A percentile compares a stretch with the other conserved stretches of the same genome.
Evolutionary conservation across 2,329 filamentous ascomycete species (phyloP).

Genomic region (Alternaria brassicicola): DNA sequence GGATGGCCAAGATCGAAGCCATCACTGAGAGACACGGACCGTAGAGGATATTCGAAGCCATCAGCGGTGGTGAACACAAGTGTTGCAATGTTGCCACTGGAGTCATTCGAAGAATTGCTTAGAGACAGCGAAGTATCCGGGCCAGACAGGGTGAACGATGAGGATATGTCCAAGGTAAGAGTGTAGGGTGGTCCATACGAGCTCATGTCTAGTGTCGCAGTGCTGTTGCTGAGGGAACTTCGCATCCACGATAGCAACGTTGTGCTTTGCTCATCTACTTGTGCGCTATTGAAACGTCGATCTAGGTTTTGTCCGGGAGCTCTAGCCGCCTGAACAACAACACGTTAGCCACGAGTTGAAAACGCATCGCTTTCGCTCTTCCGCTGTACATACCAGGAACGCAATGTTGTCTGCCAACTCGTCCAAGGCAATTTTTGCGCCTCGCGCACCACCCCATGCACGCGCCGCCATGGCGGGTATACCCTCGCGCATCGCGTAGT

Average conservation of each 20-base stretch:
- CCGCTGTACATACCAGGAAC: conserved; percentile 31
- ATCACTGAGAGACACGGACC: conserved; percentile 51
- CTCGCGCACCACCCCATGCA: conserved; percentile 52
- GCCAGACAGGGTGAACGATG: conserved; percentile 55
- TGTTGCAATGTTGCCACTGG: conserved; percentile 25
- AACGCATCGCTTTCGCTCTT: background rate
- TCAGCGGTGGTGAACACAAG: conserved; percentile 53
- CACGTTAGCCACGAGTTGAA: background rate
- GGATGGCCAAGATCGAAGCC: conserved; percentile 56
- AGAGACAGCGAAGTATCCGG: conserved; percentile 53
- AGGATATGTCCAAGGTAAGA: conserved; percentile 46
- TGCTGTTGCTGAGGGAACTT: background rate
- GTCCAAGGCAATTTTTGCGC: conserved; percentile 36
- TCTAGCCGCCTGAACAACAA: conserved; percentile 26
- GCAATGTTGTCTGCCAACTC: conserved; percentile 46
- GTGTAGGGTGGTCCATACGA: conserved; percentile 58
- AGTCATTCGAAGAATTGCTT: conserved; percentile 10
- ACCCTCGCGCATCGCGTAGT: conserved; percentile 55
- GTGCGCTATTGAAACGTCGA: conserved; percentile 30
- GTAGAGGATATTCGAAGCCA: conserved; percentile 55
- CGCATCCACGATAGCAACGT: conserved; percentile 46
- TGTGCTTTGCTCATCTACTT: conserved; percentile 6
- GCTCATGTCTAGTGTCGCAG: conserved; percentile 39
- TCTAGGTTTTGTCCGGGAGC: conserved; percentile 57
- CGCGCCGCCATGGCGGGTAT: conserved; percentile 53